These are phyloP conservation scores for Arctostaphylos glauca DNA, from an alignment of 148 eudicot species.

Conservation along the genomic window DNA sequence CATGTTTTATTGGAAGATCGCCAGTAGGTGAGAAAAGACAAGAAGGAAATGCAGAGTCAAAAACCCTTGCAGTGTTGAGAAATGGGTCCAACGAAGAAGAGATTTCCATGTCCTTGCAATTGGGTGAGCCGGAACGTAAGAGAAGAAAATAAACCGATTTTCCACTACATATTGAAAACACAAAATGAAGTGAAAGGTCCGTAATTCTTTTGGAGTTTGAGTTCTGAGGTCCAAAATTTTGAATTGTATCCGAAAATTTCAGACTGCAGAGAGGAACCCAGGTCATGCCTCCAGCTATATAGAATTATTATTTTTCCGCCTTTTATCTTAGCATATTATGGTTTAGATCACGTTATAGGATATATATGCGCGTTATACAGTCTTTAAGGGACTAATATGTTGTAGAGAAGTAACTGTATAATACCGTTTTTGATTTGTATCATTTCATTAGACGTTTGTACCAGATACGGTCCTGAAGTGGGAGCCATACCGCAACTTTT, in stretches of 20 bases:
- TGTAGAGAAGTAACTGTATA: slow-evolving; percentile 9
- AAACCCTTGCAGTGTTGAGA: slow-evolving; percentile 31
- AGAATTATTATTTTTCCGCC: background rate
- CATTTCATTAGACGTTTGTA: background rate
- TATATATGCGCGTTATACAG: background rate
- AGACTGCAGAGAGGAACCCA: slow-evolving; percentile 12
- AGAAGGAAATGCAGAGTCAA: slow-evolving; percentile 16
- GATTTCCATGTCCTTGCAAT: slow-evolving; percentile 34
- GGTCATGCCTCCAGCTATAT: background rate
- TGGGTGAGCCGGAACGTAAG: slow-evolving; percentile 55
- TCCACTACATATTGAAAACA: slow-evolving; percentile 10
- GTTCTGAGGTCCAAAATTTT: background rate
- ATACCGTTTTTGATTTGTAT: background rate
- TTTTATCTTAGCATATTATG: background rate
- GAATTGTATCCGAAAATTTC: slow-evolving; percentile 12
- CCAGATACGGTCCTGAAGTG: background rate
- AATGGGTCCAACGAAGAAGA: slow-evolving; percentile 33
- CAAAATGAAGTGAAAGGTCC: slow-evolving; percentile 11
- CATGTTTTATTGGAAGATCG: slow-evolving; percentile 25
- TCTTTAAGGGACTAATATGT: background rate
- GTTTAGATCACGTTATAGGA: background rate
- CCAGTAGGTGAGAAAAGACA: slow-evolving; percentile 24
- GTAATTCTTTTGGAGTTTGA: background rate
- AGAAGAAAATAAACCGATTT: slow-evolving; percentile 41
- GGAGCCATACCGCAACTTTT: background rate